Evolutionary conservation across 306 rosid species (phyloP).

Genomic region (Gillenia trifoliata): DNA sequence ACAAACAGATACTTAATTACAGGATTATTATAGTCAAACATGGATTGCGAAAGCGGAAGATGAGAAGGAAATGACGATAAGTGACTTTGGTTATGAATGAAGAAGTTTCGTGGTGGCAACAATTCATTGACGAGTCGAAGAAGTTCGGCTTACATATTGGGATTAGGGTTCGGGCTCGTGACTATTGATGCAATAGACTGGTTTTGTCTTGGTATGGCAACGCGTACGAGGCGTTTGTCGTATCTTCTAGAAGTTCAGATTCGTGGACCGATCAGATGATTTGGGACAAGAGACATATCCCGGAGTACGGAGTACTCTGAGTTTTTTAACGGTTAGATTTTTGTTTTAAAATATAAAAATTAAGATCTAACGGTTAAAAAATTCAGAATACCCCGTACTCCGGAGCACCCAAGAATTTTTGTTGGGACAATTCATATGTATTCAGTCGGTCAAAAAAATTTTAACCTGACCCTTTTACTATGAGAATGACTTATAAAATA

Average conservation of each 20-base stretch:
- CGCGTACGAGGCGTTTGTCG: not conserved
- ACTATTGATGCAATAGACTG: not conserved
- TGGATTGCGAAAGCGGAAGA: slow-evolving; percentile 15
- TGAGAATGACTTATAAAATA: too few relatives aligned
- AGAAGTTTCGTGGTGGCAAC: slow-evolving; percentile 26
- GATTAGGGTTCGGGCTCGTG: not conserved
- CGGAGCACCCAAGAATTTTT: too few relatives aligned
- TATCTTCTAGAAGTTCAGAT: not conserved
- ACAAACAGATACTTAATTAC: not conserved
- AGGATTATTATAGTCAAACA: not conserved
- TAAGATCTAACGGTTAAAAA: too few relatives aligned
- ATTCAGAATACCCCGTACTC: too few relatives aligned
- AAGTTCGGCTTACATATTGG: not conserved
- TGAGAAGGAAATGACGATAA: slow-evolving; percentile 5
- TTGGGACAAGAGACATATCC: too few relatives aligned
- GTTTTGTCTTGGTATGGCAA: not conserved
- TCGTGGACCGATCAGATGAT: not conserved
- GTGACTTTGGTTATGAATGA: not conserved
- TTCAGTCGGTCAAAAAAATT: not conserved
- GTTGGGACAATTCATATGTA: not conserved
- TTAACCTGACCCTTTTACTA: too few relatives aligned
- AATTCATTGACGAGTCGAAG: not conserved
- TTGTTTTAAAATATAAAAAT: too few relatives aligned
- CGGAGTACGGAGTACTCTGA: too few relatives aligned
- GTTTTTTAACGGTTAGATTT: too few relatives aligned